phyloP scores from a whole-genome alignment of 1,284 basidiomycete species.

The Leccinum variabile region DNA sequence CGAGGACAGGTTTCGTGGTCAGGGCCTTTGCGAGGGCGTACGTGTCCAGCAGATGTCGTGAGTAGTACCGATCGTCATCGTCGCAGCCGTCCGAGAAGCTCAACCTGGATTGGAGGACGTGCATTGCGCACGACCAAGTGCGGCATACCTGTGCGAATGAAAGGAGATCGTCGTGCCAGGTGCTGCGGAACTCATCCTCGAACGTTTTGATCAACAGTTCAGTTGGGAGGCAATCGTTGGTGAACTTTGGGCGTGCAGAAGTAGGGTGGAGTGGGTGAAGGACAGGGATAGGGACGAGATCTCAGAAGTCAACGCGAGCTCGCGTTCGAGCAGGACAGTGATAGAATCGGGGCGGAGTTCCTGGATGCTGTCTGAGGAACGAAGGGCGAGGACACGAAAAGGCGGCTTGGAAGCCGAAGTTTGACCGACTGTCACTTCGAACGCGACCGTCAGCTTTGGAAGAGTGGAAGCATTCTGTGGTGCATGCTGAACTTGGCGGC shows the following conservation, averaged over 20 bases:
- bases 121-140: conserved; percentile 28
- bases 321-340: conserved; percentile 20
- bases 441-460: conserved; percentile 24
- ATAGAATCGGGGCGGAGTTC: conserved; percentile 8
- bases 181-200: conserved; percentile 18
- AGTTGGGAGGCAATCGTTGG: conserved; percentile 19
- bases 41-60: conserved; percentile 13
- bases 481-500: conserved; percentile 4
- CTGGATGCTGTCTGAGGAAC: conserved; percentile 6
- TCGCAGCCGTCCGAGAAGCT: conserved; percentile 20
- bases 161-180: conserved; percentile 25
- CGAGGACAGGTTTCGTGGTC: too few relatives aligned
- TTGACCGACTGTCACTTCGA: conserved; percentile 19
- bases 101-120: conserved; percentile 20
- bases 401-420: not conserved
- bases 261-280: conserved; percentile 28
- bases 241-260: conserved; percentile 11
- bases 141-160: conserved; percentile 30
- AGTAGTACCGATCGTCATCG: not conserved
- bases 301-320: conserved; percentile 22
- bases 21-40: too few relatives aligned
- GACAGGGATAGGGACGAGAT: conserved; percentile 23
- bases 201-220: conserved; percentile 28
- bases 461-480: conserved; percentile 19
- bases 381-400: conserved; percentile 19